Evolutionary conservation across 345 rosid species (phyloP).

Genomic region (Rhizophora mangle): DNA sequence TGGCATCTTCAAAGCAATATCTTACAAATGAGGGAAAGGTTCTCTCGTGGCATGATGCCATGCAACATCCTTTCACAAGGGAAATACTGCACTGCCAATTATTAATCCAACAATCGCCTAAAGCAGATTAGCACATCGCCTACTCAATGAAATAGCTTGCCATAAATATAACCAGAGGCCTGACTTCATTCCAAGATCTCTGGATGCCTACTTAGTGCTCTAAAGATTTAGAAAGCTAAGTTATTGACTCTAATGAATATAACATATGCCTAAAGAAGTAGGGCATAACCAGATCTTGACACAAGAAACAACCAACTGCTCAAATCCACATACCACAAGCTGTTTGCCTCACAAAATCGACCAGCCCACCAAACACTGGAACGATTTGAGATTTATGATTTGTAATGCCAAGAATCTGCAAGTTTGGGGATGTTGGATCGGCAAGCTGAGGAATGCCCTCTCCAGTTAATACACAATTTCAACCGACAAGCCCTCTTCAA

Average conservation of each 20-base stretch:
- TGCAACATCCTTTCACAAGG: too few relatives aligned
- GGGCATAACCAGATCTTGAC: background rate
- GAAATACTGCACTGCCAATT: too few relatives aligned
- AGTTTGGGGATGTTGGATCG: constrained; percentile 15
- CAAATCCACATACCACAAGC: constrained; percentile 13
- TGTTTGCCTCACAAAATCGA: constrained; percentile 15
- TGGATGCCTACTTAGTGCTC: background rate
- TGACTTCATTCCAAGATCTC: background rate
- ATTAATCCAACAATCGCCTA: too few relatives aligned
- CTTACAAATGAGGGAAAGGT: too few relatives aligned
- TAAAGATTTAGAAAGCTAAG: background rate
- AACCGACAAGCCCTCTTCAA: constrained; percentile 42
- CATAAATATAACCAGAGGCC: background rate
- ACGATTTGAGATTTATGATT: constrained; percentile 10
- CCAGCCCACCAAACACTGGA: constrained; percentile 16
- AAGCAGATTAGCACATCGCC: too few relatives aligned
- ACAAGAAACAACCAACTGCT: constrained; percentile 12
- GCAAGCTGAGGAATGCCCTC: constrained; percentile 24
- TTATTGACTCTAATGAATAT: constrained; percentile 1
- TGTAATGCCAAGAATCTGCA: constrained; percentile 36
- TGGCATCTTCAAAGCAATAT: too few relatives aligned
- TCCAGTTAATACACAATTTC: constrained; percentile 35
- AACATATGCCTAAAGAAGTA: constrained; percentile 9
- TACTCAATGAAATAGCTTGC: background rate
- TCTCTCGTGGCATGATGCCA: too few relatives aligned